Conservation (phyloP, 2,329 filamentous ascomycete species). For the Eutypella sp. region DNA sequence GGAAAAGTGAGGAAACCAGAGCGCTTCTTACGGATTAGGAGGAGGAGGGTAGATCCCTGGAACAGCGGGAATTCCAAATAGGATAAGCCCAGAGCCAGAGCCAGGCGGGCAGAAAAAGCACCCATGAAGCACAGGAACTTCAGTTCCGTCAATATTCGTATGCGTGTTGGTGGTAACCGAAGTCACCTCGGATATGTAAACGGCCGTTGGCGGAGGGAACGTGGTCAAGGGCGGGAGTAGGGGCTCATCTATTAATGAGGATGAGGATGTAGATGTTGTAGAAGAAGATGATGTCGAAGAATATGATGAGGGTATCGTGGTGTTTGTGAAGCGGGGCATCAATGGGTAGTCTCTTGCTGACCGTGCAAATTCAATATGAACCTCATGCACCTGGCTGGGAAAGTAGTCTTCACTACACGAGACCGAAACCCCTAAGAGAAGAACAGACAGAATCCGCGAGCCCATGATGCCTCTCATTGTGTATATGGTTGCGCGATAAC, state of each 20-base stretch:
- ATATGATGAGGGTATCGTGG: neutral
- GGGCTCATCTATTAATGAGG: neutral
- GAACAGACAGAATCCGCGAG: neutral
- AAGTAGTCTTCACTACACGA: neutral
- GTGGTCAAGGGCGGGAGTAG: slow-evolving; percentile 4
- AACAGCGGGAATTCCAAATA: slow-evolving; percentile 6
- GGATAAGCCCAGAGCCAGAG: neutral
- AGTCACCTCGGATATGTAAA: slow-evolving; percentile 2
- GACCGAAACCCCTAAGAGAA: neutral
- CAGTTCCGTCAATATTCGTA: slow-evolving; percentile 5
- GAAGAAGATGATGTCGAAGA: neutral
- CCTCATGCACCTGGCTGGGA: neutral
- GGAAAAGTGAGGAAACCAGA: neutral
- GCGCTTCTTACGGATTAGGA: slow-evolving; percentile 1
- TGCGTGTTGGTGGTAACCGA: slow-evolving; percentile 6
- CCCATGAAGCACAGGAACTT: slow-evolving; percentile 5
- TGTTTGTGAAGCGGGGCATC: neutral
- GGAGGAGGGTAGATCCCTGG: slow-evolving; percentile 6
- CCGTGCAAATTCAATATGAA: neutral
- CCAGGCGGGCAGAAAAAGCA: slow-evolving; percentile 6
- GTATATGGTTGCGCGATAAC: too few species aligned
- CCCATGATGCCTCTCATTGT: neutral
- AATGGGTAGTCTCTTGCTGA: neutral
- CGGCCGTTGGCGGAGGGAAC: slow-evolving; percentile 4
- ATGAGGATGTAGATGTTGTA: neutral